Percentiles rank a stretch among this genome's conserved stretches.
phyloP scores from a whole-genome alignment of 495 filamentous ascomycete species.

The Neurospora sp. region DNA sequence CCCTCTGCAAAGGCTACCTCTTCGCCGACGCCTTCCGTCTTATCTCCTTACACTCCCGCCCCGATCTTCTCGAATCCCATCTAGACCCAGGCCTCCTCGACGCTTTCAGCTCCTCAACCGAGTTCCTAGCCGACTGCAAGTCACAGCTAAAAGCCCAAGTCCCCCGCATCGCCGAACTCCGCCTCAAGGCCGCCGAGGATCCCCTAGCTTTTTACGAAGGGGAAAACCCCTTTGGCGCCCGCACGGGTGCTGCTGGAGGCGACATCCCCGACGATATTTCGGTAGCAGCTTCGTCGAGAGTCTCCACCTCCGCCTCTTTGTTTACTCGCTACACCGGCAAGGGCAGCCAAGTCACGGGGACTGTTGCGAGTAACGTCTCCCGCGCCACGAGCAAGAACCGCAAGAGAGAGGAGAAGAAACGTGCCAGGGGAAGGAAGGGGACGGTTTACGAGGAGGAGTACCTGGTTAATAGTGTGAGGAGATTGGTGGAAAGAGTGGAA shows the following conservation, averaged over 20 bases:
- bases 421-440: constrained; percentile 86
- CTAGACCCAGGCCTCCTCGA: constrained; percentile 73
- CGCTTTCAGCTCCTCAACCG: constrained; percentile 64
- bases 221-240: constrained; percentile 33
- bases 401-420: constrained; percentile 83
- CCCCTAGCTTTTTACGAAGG: constrained; percentile 72
- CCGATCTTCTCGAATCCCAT: constrained; percentile 37
- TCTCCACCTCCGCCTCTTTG: constrained; percentile 66
- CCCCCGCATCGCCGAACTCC: constrained; percentile 70
- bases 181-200: constrained; percentile 67
- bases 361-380: constrained; percentile 52
- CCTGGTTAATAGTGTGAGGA: constrained; percentile 72
- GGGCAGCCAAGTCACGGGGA: constrained; percentile 22
- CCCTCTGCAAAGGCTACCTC: constrained; percentile 72
- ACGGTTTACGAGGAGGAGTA: constrained; percentile 98
- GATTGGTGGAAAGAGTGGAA: constrained; percentile 79
- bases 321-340: constrained; percentile 87
- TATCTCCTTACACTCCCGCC: constrained; percentile 30
- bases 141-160: constrained; percentile 73
- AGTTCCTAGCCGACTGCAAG: constrained; percentile 86
- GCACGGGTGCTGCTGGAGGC: constrained; percentile 32
- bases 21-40: constrained; percentile 79
- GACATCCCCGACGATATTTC: constrained; percentile 89
- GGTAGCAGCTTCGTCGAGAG: constrained; percentile 71
- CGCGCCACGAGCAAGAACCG: constrained; percentile 76